A percentile compares a stretch with the other conserved stretches of the same genome.
phyloP scores from a whole-genome alignment of 2,329 filamentous ascomycete genomes.

The Dryadomyces quercivorus region DNA sequence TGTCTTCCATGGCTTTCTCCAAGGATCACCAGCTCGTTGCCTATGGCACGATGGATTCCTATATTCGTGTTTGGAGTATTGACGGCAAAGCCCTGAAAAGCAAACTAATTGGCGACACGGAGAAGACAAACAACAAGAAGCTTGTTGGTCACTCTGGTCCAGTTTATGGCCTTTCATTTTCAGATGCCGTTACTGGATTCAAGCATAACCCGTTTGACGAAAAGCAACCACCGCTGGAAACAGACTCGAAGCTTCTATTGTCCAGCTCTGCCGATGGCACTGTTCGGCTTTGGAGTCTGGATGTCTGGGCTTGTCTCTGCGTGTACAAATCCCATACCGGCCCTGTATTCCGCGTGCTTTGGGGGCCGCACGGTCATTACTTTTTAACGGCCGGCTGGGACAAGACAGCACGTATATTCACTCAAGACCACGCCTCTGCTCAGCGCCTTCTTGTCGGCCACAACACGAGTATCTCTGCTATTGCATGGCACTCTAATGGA shows the following conservation, averaged over 20 bases:
- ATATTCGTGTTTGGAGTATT: constrained; percentile 87
- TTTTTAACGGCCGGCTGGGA: constrained; percentile 83
- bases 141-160: constrained; percentile 83
- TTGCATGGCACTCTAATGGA: constrained; percentile 93
- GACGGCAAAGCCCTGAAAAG: constrained; percentile 72
- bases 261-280: constrained; percentile 82
- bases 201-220: constrained; percentile 39
- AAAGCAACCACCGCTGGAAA: constrained; percentile 32
- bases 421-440: constrained; percentile 82
- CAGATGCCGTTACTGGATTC: constrained; percentile 49
- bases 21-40: constrained; percentile 81
- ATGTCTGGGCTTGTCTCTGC: constrained; percentile 84
- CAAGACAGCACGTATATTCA: constrained; percentile 82
- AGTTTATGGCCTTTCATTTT: constrained; percentile 83
- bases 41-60: constrained; percentile 83
- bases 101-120: constrained; percentile 45
- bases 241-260: constrained; percentile 61
- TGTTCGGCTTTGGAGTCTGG: constrained; percentile 83
- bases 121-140: constrained; percentile 53
- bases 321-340: constrained; percentile 89
- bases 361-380: constrained; percentile 92
- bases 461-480: constrained; percentile 79
- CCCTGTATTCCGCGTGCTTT: constrained; percentile 77
- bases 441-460: constrained; percentile 84
- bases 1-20: constrained; percentile 93